Base-by-base conservation (phyloP, 1,284 basidiomycete genomes). In the Testicularia cyperi region DNA sequence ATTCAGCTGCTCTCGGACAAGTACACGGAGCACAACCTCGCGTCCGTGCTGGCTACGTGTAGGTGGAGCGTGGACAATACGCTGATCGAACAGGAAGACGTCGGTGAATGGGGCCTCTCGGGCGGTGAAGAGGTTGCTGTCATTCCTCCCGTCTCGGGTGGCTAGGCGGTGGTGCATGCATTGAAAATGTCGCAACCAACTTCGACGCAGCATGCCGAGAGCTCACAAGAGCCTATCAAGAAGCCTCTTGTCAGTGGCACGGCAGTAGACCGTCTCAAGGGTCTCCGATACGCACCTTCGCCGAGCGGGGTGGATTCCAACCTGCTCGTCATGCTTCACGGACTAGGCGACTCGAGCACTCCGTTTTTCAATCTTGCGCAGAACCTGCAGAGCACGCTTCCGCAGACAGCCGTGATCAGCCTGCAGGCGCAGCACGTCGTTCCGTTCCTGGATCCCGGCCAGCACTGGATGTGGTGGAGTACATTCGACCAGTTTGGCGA, bases 261-360 rank as follows among this genome's bases (percentile, higher is more conserved):
- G 25, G 25, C 25, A 14, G 25, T 55, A 18, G n/a, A 20, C 18
- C 38, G 33, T 16, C 51, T 61, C 26, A 44, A 44, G 6, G 46
- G 18, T 2, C 33, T 49, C 21, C 45, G 46, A 25, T 91, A 89
- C 72, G 58, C 76, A 14, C 79, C 85, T 10, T 87, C 86, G 54
- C 83, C 85, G 49, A 87, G 89, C 72, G 88, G 88, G 20, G 86
- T 84, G 13, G 90, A 94, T 66, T 86, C 89, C 71, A 95, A 94
- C 75, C 77, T 94, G 20, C 77, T 95, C 23, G 82, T 95, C 49
- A 81, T 95, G 39, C 80, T 94, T 15, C 91, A 95, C 61, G 91
- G 91, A 0, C 82, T 94, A 23, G 90, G 91, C 18, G 91, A 94
- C 77, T 89, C 85, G 0, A 85, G 89, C 58, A 49, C 78, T 1